Percentiles rank a stretch among this genome's conserved stretches.
phyloP scores from a whole-genome alignment of 2,329 filamentous ascomycete genomes.

The Aspergillus sp. region DNA sequence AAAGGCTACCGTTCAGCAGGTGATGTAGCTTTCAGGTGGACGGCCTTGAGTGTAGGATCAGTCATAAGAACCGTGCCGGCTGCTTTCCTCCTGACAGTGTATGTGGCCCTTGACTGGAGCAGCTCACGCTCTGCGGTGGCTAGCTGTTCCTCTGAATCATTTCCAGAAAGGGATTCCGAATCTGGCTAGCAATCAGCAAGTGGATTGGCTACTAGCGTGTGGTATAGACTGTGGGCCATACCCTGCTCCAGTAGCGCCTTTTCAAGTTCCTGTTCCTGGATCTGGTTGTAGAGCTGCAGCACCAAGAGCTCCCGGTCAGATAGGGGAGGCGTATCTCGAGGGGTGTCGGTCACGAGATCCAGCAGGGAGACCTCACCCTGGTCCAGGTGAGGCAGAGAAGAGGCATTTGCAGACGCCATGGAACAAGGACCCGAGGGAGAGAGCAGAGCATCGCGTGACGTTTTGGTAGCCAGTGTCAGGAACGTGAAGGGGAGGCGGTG shows the following conservation, averaged over 20 bases:
- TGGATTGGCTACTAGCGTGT: no score
- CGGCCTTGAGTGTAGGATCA: slow-evolving; percentile 67
- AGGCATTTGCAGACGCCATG: slow-evolving; percentile 28
- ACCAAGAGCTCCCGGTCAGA: slow-evolving; percentile 58
- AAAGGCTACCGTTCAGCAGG: slow-evolving; percentile 56
- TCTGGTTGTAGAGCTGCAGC: slow-evolving; percentile 60
- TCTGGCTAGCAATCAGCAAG: no score
- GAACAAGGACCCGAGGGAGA: slow-evolving; percentile 17
- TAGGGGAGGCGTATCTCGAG: slow-evolving; percentile 45
- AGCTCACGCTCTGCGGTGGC: slow-evolving; percentile 53
- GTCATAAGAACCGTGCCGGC: slow-evolving; percentile 60
- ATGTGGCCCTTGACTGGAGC: slow-evolving; percentile 60
- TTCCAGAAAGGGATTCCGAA: slow-evolving; percentile 32
- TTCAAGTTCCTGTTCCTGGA: slow-evolving; percentile 64
- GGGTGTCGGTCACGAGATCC: slow-evolving; percentile 35
- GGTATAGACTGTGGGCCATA: no score
- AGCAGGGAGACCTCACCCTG: slow-evolving; percentile 26
- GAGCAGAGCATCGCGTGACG: slow-evolving; percentile 21
- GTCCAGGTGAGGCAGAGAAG: slow-evolving; percentile 23
- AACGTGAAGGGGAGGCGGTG: neutral
- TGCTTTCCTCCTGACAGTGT: slow-evolving; percentile 60
- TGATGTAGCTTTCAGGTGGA: slow-evolving; percentile 58
- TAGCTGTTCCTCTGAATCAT: slow-evolving; percentile 45
- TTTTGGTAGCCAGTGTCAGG: neutral
- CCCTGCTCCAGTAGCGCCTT: slow-evolving; percentile 52